phyloP scores from a whole-genome alignment of 331 rosid genomes.

The Phaseolus coccineus region DNA sequence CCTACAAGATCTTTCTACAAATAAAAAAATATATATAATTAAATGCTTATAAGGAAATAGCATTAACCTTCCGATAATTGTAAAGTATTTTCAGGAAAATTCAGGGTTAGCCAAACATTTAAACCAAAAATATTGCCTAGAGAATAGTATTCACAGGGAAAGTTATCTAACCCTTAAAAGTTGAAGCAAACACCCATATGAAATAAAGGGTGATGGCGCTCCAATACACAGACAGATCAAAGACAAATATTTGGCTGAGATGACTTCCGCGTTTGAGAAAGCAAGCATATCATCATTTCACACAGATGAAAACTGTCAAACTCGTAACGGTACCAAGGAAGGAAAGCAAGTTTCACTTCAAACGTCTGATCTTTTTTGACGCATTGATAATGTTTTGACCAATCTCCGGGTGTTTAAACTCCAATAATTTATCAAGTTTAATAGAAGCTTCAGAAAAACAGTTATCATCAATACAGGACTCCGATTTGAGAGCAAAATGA shows the following conservation, averaged over 20 bases:
- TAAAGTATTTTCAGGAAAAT: background rate
- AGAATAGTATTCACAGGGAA: slow-evolving; percentile 3
- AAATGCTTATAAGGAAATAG: background rate
- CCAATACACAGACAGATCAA: slow-evolving; percentile 12
- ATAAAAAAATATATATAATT: too few relatives aligned
- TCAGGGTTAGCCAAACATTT: background rate
- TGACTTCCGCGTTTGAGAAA: slow-evolving; percentile 19
- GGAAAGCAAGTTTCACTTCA: slow-evolving; percentile 56
- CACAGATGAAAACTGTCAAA: background rate
- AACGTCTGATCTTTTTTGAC: slow-evolving; percentile 64
- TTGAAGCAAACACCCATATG: background rate
- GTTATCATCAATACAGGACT: slow-evolving; percentile 58
- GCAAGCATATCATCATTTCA: background rate
- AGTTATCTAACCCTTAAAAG: background rate
- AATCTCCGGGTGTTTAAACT: slow-evolving; percentile 70
- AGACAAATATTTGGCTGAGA: slow-evolving; percentile 30
- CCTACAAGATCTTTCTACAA: too few relatives aligned
- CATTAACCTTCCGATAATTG: background rate
- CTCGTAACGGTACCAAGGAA: background rate
- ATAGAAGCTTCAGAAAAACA: slow-evolving; percentile 63
- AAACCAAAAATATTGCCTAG: background rate
- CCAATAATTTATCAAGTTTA: slow-evolving; percentile 72
- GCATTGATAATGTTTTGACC: slow-evolving; percentile 66
- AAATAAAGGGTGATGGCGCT: slow-evolving; percentile 15
- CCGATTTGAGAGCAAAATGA: slow-evolving; percentile 73